A percentile compares a stretch with the other conserved stretches of the same genome.
phyloP scores from a whole-genome alignment of 352 stramenopile species.

The Pythium dissotocum region DNA sequence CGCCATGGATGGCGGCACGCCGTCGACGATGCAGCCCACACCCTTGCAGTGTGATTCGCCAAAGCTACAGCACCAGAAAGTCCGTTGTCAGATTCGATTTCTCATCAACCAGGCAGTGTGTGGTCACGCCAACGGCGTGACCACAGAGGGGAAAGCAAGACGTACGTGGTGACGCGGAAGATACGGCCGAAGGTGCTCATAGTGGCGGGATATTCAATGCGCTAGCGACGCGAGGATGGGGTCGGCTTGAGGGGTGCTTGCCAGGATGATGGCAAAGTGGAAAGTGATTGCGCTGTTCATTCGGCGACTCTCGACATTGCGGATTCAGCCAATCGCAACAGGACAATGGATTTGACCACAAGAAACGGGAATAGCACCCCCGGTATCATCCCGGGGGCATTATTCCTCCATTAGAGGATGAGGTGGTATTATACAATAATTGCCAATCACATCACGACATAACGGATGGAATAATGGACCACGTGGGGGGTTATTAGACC shows the following conservation, averaged over 20 bases:
- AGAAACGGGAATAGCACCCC: slow-evolving; percentile 14
- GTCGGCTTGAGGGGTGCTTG: not conserved
- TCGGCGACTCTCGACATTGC: slow-evolving; percentile 6
- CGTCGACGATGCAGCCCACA: slow-evolving; percentile 97
- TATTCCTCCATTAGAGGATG: not conserved
- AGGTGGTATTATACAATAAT: slow-evolving; percentile 12
- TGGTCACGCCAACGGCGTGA: not conserved
- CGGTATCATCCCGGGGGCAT: not conserved
- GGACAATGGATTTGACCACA: slow-evolving; percentile 13
- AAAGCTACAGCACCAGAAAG: slow-evolving; percentile 58
- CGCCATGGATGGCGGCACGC: slow-evolving; percentile 95
- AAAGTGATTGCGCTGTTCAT: slow-evolving; percentile 24
- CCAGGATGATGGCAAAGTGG: slow-evolving; percentile 18
- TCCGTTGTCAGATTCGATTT: slow-evolving; percentile 1
- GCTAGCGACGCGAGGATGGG: not conserved
- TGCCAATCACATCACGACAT: slow-evolving; percentile 12
- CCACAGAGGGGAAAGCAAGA: slow-evolving; percentile 8
- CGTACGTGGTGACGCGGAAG: slow-evolving; percentile 97
- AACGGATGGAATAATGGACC: slow-evolving; percentile 13
- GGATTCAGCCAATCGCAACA: slow-evolving; percentile 16
- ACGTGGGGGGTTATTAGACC: slow-evolving; percentile 9
- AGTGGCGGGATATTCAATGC: slow-evolving; percentile 12
- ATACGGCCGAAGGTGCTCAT: slow-evolving; percentile 95
- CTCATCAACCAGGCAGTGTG: not conserved
- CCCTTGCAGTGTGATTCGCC: slow-evolving; percentile 98